phyloP scores from a whole-genome alignment of 345 rosid genomes.

The Crucihimalaya himalaica region DNA sequence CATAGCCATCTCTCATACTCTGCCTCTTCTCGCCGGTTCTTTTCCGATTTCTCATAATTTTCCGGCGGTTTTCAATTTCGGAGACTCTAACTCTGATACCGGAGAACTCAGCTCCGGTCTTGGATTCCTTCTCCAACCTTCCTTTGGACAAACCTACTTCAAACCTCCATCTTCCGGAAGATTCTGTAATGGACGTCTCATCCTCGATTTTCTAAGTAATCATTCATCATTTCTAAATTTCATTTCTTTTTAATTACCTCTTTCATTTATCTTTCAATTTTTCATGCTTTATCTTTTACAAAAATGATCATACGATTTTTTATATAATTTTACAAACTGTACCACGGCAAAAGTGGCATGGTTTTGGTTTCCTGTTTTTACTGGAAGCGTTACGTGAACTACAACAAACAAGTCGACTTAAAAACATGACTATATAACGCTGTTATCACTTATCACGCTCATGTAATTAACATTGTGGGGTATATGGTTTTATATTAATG shows the following conservation, averaged over 20 bases:
- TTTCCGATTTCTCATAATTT: slow-evolving; percentile 36
- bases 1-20: slow-evolving; percentile 11
- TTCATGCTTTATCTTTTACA: background rate
- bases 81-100: slow-evolving; percentile 62
- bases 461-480: background rate
- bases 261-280: background rate
- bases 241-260: background rate
- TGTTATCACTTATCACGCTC: slow-evolving; percentile 6
- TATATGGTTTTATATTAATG: background rate
- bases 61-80: slow-evolving; percentile 61
- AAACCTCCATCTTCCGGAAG: slow-evolving; percentile 50
- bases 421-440: slow-evolving; percentile 4
- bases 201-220: slow-evolving; percentile 57
- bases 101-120: slow-evolving; percentile 55
- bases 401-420: slow-evolving; percentile 12
- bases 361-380: background rate
- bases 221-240: background rate
- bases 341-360: background rate
- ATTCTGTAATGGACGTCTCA: slow-evolving; percentile 52
- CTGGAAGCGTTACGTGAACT: background rate
- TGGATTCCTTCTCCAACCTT: slow-evolving; percentile 30
- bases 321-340: background rate
- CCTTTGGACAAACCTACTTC: slow-evolving; percentile 48
- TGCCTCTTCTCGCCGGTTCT: slow-evolving; percentile 15
- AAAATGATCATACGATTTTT: background rate